These are phyloP conservation scores for Apophysomyces trapeziformis DNA, from an alignment of 371 early-diverging fungal species.

Conservation along the genomic window DNA sequence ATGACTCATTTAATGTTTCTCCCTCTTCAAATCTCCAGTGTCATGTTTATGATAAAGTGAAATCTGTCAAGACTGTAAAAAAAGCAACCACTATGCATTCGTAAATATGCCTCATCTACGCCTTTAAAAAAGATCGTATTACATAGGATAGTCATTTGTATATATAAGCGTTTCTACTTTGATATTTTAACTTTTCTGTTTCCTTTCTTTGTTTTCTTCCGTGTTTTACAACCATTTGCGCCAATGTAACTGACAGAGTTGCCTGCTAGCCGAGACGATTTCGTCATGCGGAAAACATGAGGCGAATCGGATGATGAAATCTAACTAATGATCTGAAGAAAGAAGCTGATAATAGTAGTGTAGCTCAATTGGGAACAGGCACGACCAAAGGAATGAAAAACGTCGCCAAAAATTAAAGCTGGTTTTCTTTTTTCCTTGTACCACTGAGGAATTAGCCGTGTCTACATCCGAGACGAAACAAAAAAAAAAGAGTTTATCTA, in stretches of 20 bases:
- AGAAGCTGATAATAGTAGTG: not conserved
- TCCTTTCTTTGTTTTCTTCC: not conserved
- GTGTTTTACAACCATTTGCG: not conserved
- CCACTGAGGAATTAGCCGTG: constrained; percentile 2
- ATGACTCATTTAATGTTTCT: not conserved
- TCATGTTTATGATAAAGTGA: constrained; percentile 8
- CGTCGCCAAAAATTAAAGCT: not conserved
- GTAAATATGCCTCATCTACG: constrained; percentile 5
- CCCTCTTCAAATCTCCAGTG: not conserved
- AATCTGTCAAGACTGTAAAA: constrained; percentile 9
- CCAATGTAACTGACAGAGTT: not conserved
- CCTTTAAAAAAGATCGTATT: not conserved
- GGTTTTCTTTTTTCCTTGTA: constrained; percentile 1
- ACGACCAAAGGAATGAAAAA: not conserved
- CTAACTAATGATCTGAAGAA: constrained; percentile 1
- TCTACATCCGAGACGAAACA: not conserved
- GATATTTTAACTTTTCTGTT: constrained; percentile 1
- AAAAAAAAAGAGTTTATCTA: not conserved
- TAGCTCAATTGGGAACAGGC: not conserved
- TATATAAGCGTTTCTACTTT: constrained; percentile 4
- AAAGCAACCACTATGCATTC: constrained; percentile 6
- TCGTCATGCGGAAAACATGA: constrained; percentile 6
- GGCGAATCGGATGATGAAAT: constrained; percentile 4
- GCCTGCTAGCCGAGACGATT: not conserved
- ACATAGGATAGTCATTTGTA: constrained; percentile 3